phyloP scores from a whole-genome alignment of 2,329 filamentous ascomycete species.

The Knufia fluminis region DNA sequence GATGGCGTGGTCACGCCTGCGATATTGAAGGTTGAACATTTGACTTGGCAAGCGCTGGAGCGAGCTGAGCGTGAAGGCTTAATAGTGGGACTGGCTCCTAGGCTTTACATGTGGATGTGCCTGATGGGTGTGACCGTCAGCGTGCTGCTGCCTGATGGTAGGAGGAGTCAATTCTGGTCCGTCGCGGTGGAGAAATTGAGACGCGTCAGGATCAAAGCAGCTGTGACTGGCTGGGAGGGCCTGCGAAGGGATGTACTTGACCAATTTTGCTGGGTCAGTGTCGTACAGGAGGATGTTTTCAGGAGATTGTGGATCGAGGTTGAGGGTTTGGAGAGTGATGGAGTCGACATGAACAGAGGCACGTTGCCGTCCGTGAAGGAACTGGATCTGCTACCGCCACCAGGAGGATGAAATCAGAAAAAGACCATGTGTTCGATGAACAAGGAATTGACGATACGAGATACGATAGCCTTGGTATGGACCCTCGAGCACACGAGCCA shows the following conservation, averaged over 20 bases:
- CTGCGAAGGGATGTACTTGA: not conserved
- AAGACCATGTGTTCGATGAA: too few relatives aligned
- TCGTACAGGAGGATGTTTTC: conserved; percentile 6
- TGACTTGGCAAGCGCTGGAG: conserved; percentile 4
- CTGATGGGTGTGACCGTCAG: conserved; percentile 1
- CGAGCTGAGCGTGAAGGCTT: not conserved
- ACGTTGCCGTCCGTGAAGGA: too few relatives aligned
- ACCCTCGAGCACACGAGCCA: too few relatives aligned
- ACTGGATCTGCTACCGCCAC: too few relatives aligned
- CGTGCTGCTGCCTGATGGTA: not conserved
- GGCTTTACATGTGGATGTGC: conserved; percentile 5
- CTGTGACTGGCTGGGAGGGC: conserved; percentile 1
- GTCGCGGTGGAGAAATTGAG: conserved; percentile 3
- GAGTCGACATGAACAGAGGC: too few relatives aligned
- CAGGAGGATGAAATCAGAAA: too few relatives aligned
- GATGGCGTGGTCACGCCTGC: conserved; percentile 1
- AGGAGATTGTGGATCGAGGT: not conserved
- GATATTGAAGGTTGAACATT: conserved; percentile 5
- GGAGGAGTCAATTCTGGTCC: not conserved
- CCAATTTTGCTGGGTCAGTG: conserved; percentile 1
- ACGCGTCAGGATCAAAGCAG: not conserved
- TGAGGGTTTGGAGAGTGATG: not conserved
- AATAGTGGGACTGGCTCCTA: not conserved
- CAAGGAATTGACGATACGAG: too few relatives aligned
- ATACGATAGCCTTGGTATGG: too few relatives aligned